Conservation (phyloP, 441 rosid species). For the Euphorbia neoarborescens region DNA sequence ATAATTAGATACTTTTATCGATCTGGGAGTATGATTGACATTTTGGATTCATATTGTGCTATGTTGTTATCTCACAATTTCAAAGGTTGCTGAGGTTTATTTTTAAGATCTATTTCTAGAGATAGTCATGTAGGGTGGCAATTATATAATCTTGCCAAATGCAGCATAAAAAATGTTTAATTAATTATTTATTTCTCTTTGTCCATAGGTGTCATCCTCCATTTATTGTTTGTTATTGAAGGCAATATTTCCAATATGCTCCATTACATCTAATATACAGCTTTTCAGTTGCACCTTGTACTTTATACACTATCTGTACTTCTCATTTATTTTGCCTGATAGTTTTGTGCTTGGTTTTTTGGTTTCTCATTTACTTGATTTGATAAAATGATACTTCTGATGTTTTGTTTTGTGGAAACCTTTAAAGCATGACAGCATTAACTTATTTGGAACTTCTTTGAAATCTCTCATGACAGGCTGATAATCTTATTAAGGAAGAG, state of each 20-base stretch:
- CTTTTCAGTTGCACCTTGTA: background rate
- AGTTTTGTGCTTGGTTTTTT: background rate
- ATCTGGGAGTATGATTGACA: background rate
- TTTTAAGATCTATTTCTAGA: background rate
- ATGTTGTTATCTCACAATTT: background rate
- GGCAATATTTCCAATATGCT: background rate
- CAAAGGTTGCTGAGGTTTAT: background rate
- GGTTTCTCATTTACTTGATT: background rate
- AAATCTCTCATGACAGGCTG: slow-evolving; percentile 47
- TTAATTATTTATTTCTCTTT: background rate
- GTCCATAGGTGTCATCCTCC: background rate
- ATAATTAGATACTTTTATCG: background rate
- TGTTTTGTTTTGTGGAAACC: background rate
- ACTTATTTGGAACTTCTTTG: slow-evolving; percentile 9
- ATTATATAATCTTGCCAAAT: background rate
- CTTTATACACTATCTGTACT: too few species aligned
- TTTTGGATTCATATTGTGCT: background rate
- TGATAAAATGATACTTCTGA: background rate
- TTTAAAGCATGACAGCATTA: background rate
- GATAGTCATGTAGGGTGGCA: background rate
- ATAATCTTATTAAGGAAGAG: slow-evolving; percentile 61
- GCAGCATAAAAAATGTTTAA: background rate
- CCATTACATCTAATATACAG: background rate
- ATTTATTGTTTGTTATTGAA: background rate
- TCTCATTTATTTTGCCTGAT: background rate